Base-by-base conservation (phyloP, 2,329 filamentous ascomycete species). In the Pseudovirgaria hyperparasitica region DNA sequence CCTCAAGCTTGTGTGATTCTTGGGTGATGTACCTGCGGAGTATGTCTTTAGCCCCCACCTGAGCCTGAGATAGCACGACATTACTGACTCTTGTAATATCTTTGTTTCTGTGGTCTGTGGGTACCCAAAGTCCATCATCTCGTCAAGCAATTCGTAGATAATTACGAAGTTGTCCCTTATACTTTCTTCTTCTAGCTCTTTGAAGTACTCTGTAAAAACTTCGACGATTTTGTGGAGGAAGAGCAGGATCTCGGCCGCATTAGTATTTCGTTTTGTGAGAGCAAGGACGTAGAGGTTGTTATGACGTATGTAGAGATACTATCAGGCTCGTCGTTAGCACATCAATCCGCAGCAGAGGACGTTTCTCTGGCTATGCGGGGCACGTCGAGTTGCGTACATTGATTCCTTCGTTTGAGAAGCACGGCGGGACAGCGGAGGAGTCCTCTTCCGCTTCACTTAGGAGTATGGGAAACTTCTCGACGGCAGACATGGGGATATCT, bases 41-140 rank as follows among this genome's bases (percentile, higher is more conserved):
- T 16, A 8, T 9, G 6, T 17, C 15, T 26, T n/a, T n/a, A n/a
- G n/a, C n/a, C n/a, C n/a, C 13, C 12, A 7, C 14, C n/a, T 6
- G 12, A 8, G 9, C 6, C 11, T 19, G 14, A n/a, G 11, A 25
- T 12, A 11, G 22, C 17, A 23, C 5, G 11, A 14, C 22, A 21
- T 19, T 27, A 30, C 56, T 43, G 61, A 74, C 64, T 98, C 90
- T 58, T 98, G 90, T 34, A 98, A 64, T 54, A 98, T 98, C 70
- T 98, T 98, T 55, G 75, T 82, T 58, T 98, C 90, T 40, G 90
- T 98, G 7, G 90, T 98, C 57, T 98, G 90, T 5, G 90, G 90
- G 55, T 98, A 94, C 37, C 90, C 90, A 65, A 98, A 98, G 60
- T 98, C 90, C 90, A 98, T 98, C 90, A 98, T 98, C 65, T 98